Percentiles rank a stretch among this genome's conserved stretches.
phyloP scores from a whole-genome alignment of 129 eudicot species.

The Lactuca sativa region DNA sequence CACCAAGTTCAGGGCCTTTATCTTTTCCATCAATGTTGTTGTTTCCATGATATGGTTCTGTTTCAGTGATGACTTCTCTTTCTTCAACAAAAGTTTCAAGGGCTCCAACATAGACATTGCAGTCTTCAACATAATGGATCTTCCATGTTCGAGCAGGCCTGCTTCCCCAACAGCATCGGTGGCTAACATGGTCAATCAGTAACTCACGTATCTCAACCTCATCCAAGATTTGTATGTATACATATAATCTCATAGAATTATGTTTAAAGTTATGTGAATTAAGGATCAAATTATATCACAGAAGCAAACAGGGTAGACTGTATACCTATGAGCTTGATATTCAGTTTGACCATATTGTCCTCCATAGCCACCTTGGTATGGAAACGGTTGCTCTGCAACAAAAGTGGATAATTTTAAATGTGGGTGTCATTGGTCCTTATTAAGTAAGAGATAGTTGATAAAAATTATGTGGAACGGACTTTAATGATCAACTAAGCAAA shows the following conservation, averaged over 20 bases:
- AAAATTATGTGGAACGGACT: not conserved
- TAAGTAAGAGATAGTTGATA: not conserved
- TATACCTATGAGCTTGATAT: constrained; percentile 51
- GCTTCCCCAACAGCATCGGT: constrained; percentile 99
- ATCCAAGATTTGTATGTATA: constrained; percentile 68
- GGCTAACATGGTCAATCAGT: constrained; percentile 94
- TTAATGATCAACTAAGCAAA: constrained; percentile 5
- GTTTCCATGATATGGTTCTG: constrained; percentile 58
- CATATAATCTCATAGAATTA: not conserved
- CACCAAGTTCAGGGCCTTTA: constrained; percentile 78
- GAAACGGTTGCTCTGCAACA: constrained; percentile 53
- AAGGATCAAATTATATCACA: not conserved
- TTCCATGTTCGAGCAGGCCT: constrained; percentile 98
- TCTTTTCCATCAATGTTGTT: constrained; percentile 59
- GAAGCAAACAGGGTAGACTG: not conserved
- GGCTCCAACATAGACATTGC: constrained; percentile 96
- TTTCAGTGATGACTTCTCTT: constrained; percentile 67
- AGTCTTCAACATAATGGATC: constrained; percentile 83
- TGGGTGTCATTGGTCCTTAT: not conserved
- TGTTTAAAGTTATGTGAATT: not conserved
- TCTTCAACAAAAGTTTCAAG: constrained; percentile 87
- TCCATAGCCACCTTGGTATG: constrained; percentile 53
- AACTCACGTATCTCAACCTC: constrained; percentile 93
- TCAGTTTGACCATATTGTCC: constrained; percentile 38
- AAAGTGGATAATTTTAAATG: constrained; percentile 2